Evolutionary conservation across 768 basidiomycete genomes (phyloP).

Genomic region (Podaxis rugospora): DNA sequence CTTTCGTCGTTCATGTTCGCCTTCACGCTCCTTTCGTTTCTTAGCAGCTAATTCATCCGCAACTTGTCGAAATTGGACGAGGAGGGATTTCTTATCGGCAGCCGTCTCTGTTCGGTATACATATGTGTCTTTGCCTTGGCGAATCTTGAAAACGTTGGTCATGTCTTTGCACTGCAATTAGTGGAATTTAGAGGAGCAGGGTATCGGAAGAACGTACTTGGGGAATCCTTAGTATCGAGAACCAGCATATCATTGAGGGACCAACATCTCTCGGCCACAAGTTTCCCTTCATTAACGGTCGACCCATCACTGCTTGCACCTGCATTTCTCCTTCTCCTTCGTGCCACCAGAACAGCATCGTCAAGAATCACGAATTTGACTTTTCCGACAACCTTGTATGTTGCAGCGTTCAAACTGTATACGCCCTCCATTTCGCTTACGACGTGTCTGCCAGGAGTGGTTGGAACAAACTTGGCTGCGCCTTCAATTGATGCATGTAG

Average conservation of each 20-base stretch:
- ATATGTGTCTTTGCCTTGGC: conserved; percentile 89
- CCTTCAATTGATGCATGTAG: conserved; percentile 91
- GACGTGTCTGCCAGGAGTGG: conserved; percentile 87
- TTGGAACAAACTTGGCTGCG: conserved; percentile 90
- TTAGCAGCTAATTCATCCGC: conserved; percentile 89
- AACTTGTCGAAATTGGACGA: conserved; percentile 84
- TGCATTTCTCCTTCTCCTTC: conserved; percentile 64
- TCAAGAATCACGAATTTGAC: conserved; percentile 90
- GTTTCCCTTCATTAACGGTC: conserved; percentile 60
- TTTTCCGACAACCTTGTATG: conserved; percentile 85
- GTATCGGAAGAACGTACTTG: conserved; percentile 49
- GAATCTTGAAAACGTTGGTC: conserved; percentile 96
- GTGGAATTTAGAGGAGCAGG: conserved; percentile 4
- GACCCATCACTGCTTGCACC: conserved; percentile 35
- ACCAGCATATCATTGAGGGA: conserved; percentile 91
- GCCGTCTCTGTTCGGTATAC: conserved; percentile 85
- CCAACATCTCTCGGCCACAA: conserved; percentile 95
- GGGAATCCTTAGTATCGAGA: conserved; percentile 92
- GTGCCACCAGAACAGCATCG: conserved; percentile 86
- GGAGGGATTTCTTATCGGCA: conserved; percentile 81
- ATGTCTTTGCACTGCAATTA: conserved; percentile 40
- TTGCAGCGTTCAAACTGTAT: conserved; percentile 85
- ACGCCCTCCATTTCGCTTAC: conserved; percentile 83
- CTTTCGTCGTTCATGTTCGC: conserved; percentile 86
- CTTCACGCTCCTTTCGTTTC: conserved; percentile 89